Evolutionary conservation across 352 stramenopile species (phyloP).

Genomic region (Globisporangium abappressorium): DNA sequence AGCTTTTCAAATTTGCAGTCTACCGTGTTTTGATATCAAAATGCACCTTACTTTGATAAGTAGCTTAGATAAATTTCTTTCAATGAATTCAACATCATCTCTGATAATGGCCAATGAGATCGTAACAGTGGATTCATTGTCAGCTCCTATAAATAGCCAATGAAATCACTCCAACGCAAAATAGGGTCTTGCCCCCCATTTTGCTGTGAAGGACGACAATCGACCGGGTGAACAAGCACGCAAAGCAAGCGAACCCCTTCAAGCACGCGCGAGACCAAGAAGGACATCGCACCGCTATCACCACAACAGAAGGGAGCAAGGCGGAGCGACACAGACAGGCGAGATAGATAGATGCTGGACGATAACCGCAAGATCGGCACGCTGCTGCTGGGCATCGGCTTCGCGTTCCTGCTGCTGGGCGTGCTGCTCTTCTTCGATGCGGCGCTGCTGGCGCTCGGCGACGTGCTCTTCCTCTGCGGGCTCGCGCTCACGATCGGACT

Average conservation of each 20-base stretch:
- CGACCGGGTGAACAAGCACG: neutral
- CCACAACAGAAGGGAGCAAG: neutral
- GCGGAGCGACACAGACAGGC: neutral
- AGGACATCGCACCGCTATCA: too few relatives aligned
- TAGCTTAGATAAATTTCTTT: neutral
- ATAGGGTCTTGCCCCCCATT: neutral
- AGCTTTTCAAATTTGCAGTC: neutral
- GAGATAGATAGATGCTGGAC: slow-evolving; percentile 68
- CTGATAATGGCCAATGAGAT: neutral
- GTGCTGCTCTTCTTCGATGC: slow-evolving; percentile 95
- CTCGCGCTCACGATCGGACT: slow-evolving; percentile 94
- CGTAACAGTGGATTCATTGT: neutral
- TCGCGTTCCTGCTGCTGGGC: slow-evolving; percentile 91
- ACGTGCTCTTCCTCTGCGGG: slow-evolving; percentile 92
- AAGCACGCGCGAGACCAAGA: too few relatives aligned
- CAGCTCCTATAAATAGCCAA: slow-evolving; percentile 24
- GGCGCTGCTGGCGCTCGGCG: slow-evolving; percentile 90
- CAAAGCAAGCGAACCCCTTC: neutral
- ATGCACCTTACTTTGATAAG: neutral
- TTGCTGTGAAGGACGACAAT: neutral
- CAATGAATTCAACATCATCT: slow-evolving; percentile 9
- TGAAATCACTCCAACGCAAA: slow-evolving; percentile 20
- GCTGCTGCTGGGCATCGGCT: slow-evolving; percentile 89
- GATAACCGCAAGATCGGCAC: slow-evolving; percentile 97
- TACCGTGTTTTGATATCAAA: too few relatives aligned